Evolutionary conservation across 2,329 filamentous ascomycete genomes (phyloP).

Genomic region (Pleochaeta shiraiana): DNA sequence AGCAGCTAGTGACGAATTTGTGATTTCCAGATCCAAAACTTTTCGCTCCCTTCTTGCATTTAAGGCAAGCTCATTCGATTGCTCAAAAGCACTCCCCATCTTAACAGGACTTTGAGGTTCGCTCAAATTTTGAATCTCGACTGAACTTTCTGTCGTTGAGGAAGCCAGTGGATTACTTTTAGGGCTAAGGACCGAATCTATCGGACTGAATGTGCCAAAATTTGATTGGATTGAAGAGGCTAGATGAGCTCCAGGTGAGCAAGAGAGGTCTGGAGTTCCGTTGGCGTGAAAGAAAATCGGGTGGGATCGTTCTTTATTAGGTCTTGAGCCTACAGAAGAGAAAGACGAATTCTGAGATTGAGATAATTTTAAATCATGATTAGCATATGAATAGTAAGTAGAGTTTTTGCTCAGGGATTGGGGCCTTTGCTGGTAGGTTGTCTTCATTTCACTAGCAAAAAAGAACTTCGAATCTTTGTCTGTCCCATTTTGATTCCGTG

Average conservation of each 20-base stretch:
- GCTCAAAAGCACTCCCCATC: conserved; percentile 30
- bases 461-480: conserved; percentile 54
- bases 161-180: conserved; percentile 5
- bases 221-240: neutral
- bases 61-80: conserved; percentile 56
- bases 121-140: conserved; percentile 2
- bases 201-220: conserved; percentile 3
- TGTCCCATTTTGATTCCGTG: conserved; percentile 11
- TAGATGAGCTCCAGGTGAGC: conserved; percentile 15
- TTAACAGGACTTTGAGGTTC: conserved; percentile 31
- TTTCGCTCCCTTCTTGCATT: conserved; percentile 84
- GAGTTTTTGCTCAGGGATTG: conserved; percentile 12
- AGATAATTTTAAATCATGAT: conserved; percentile 21
- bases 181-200: conserved; percentile 9
- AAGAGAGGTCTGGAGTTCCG: conserved; percentile 30
- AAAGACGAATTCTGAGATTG: conserved; percentile 14
- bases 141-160: neutral
- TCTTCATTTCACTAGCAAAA: conserved; percentile 60
- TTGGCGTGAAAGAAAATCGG: conserved; percentile 61
- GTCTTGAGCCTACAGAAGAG: conserved; percentile 15
- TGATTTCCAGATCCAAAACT: conserved; percentile 90
- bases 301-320: conserved; percentile 17
- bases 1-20: conserved; percentile 80
- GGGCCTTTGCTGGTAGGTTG: conserved; percentile 13
- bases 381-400: conserved; percentile 28